phyloP scores from a whole-genome alignment of 495 filamentous ascomycete genomes.

The Neurospora sp. region DNA sequence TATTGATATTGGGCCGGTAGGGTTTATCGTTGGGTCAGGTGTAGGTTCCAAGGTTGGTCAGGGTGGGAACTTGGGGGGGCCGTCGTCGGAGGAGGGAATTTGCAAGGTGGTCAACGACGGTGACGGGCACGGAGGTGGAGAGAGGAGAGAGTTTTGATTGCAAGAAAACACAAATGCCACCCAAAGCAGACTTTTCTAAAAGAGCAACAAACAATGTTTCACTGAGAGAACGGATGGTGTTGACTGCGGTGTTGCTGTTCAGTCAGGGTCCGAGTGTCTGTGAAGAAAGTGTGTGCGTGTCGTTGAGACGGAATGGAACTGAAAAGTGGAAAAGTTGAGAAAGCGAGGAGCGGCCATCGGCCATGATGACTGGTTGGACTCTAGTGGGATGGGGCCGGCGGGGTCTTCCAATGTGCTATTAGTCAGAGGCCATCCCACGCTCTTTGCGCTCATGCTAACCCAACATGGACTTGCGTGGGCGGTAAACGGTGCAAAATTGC shows the following conservation, averaged over 20 bases:
- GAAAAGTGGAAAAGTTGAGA: not conserved
- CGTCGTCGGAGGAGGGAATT: not conserved
- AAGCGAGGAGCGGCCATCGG: not conserved
- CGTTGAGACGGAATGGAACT: not conserved
- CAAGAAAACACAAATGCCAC: not conserved
- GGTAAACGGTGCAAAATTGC: not conserved
- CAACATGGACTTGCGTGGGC: not conserved
- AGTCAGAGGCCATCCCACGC: not conserved
- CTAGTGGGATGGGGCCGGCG: not conserved
- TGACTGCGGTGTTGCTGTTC: not conserved
- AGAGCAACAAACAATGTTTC: not conserved
- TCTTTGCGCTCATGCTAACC: not conserved
- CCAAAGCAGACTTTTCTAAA: not conserved
- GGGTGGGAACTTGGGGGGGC: not conserved
- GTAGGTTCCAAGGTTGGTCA: not conserved
- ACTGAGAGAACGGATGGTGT: not conserved
- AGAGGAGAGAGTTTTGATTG: not conserved
- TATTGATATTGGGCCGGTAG: not conserved
- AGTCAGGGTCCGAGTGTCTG: not conserved
- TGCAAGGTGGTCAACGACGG: not conserved
- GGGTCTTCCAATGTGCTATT: not conserved
- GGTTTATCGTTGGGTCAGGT: not conserved
- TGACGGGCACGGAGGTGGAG: not conserved
- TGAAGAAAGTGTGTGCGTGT: not conserved
- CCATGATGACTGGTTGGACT: not conserved